Conservation (phyloP, 768 basidiomycete species). For the Naganishia onofrii region DNA sequence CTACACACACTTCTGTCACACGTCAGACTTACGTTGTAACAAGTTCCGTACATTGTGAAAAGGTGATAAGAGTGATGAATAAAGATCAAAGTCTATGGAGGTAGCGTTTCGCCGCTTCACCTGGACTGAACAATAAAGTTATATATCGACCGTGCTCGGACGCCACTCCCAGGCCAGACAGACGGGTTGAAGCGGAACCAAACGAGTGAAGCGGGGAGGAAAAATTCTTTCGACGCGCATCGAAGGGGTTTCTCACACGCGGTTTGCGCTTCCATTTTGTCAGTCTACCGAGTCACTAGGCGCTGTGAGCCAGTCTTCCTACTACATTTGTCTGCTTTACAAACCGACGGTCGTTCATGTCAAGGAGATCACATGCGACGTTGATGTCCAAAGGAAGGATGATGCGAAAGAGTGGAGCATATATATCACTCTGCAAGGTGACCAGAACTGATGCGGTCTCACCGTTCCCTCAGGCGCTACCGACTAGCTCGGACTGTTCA, state of each 20-base stretch:
- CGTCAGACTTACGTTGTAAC: conserved; percentile 8
- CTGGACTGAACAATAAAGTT: background rate
- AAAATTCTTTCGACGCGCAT: background rate
- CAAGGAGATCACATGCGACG: too few relatives aligned
- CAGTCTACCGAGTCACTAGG: too few relatives aligned
- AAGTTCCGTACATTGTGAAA: conserved; percentile 25
- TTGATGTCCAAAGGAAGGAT: background rate
- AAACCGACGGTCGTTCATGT: too few relatives aligned
- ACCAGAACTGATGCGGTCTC: background rate
- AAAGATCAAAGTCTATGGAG: background rate
- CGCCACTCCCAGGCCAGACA: background rate
- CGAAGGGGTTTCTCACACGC: background rate
- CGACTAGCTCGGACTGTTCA: background rate
- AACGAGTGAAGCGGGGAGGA: background rate
- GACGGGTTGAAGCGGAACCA: background rate
- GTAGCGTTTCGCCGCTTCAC: background rate
- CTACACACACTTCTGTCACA: background rate
- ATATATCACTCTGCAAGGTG: too few relatives aligned
- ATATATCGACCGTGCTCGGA: background rate
- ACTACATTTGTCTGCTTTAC: too few relatives aligned
- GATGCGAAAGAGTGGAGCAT: too few relatives aligned
- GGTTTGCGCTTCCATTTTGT: background rate
- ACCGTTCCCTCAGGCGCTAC: background rate
- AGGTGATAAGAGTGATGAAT: conserved; percentile 15
- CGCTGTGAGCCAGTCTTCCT: too few relatives aligned